Conservation (phyloP, 768 basidiomycete species). For the Crepidotus variabilis region DNA sequence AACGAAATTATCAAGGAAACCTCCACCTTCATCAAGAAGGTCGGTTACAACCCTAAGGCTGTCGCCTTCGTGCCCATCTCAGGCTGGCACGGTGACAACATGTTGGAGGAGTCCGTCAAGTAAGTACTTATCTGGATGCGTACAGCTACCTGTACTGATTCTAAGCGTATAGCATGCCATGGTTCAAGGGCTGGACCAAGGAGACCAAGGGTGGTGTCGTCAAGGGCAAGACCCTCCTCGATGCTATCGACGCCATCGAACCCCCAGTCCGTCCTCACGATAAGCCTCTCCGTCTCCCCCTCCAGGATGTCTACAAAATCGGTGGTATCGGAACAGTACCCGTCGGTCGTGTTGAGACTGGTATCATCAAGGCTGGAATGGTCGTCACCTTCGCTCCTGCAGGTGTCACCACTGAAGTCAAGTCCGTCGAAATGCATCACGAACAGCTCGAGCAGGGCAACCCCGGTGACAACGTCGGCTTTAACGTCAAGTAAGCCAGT, state of each 20-base stretch:
- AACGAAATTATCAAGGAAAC: conserved; percentile 99
- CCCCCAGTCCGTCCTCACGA: conserved; percentile 95
- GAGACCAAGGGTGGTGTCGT: conserved; percentile 89
- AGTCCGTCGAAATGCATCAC: conserved; percentile 99
- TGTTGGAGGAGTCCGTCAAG: conserved; percentile 98
- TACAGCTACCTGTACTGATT: conserved; percentile 8
- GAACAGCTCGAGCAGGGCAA: conserved; percentile 92
- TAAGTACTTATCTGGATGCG: conserved; percentile 31
- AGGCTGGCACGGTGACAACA: conserved; percentile 99
- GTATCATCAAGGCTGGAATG: conserved; percentile 99
- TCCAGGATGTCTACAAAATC: conserved; percentile 99
- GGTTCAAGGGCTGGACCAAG: conserved; percentile 99
- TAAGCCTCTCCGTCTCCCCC: conserved; percentile 99
- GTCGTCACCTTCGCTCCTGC: conserved; percentile 94
- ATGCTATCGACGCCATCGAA: conserved; percentile 99
- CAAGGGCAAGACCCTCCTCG: conserved; percentile 99
- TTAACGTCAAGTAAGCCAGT: conserved; percentile 87
- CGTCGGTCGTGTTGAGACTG: conserved; percentile 99
- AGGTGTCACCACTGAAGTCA: conserved; percentile 99
- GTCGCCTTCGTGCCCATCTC: conserved; percentile 99
- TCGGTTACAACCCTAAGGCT: conserved; percentile 98
- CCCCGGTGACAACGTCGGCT: conserved; percentile 99
- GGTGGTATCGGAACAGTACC: conserved; percentile 99
- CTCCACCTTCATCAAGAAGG: conserved; percentile 98
- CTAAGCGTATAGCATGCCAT: conserved; percentile 72